Evolutionary conservation across 1,284 basidiomycete species (phyloP).

Genomic region (Xerocomus amazonicus): DNA sequence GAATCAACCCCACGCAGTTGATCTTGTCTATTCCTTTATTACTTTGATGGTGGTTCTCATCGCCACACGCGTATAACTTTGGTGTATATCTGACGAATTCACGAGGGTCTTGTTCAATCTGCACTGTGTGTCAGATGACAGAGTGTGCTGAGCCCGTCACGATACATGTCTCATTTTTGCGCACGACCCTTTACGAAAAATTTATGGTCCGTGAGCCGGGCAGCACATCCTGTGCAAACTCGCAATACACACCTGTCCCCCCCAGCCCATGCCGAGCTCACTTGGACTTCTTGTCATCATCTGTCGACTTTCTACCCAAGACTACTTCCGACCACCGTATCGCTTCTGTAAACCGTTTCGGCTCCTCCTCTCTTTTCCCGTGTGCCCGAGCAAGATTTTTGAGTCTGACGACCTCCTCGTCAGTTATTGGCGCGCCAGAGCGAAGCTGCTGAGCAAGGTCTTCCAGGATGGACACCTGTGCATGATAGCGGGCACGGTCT

Average conservation of each 20-base stretch:
- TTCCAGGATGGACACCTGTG: slow-evolving; percentile 58
- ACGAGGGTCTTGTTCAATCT: too few species aligned
- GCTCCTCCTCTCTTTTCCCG: slow-evolving; percentile 12
- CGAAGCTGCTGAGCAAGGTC: slow-evolving; percentile 48
- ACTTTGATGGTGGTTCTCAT: slow-evolving; percentile 2
- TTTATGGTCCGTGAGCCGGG: neutral
- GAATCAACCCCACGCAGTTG: neutral
- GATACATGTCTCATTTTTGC: too few species aligned
- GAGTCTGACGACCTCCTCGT: slow-evolving; percentile 48
- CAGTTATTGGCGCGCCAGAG: slow-evolving; percentile 38
- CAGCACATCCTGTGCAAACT: neutral
- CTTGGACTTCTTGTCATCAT: slow-evolving; percentile 5
- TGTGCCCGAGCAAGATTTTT: slow-evolving; percentile 43
- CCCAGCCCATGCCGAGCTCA: slow-evolving; percentile 5
- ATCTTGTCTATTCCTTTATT: slow-evolving; percentile 13
- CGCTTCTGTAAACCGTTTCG: slow-evolving; percentile 4
- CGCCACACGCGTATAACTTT: slow-evolving; percentile 4
- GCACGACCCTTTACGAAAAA: too few species aligned
- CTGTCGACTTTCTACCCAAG: slow-evolving; percentile 25
- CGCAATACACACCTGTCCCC: slow-evolving; percentile 13
- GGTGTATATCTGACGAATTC: slow-evolving; percentile 2
- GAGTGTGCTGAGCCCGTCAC: too few species aligned
- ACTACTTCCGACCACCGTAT: slow-evolving; percentile 32
- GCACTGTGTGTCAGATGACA: too few species aligned
- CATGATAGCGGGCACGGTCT: slow-evolving; percentile 46